Percentiles rank a stretch among this genome's conserved stretches.
These are phyloP conservation scores for Colletotrichum coccodes DNA, from an alignment of 2,329 filamentous ascomycete species.

Conservation along the genomic window DNA sequence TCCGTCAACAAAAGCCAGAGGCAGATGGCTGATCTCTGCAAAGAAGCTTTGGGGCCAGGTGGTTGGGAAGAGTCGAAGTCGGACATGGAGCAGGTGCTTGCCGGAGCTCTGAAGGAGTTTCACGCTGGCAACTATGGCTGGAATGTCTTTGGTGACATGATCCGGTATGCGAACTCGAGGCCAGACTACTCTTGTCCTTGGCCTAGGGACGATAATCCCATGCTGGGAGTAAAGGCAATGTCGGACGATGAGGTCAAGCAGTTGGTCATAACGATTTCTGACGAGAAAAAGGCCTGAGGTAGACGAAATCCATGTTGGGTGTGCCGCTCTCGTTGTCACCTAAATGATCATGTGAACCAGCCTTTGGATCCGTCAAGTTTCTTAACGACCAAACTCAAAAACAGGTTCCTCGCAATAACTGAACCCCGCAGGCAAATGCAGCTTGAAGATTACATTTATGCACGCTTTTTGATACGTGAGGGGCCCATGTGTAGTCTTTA, in stretches of 20 bases:
- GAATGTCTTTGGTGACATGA: constrained; percentile 30
- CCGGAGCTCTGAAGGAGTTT: constrained; percentile 29
- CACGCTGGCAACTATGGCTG: constrained; percentile 32
- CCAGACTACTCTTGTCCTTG: constrained; percentile 24
- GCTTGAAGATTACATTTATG: no score
- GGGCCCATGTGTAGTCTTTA: no score
- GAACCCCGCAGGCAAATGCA: no score
- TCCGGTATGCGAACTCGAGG: constrained; percentile 33
- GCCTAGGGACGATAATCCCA: constrained; percentile 33
- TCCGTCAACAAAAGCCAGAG: constrained; percentile 35
- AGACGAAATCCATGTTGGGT: no score
- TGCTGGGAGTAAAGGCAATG: constrained; percentile 34
- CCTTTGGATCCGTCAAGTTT: no score
- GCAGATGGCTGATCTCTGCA: constrained; percentile 35
- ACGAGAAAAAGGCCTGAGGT: not conserved
- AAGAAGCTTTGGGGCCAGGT: constrained; percentile 29
- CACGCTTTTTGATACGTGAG: no score
- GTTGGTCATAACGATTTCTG: constrained; percentile 26
- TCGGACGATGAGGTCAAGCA: constrained; percentile 32
- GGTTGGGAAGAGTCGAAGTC: constrained; percentile 32
- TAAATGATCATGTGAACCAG: no score
- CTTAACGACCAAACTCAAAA: no score
- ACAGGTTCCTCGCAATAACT: no score
- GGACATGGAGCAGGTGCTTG: constrained; percentile 31
- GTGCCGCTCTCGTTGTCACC: no score